Conservation (phyloP, 768 basidiomycete species). For the Cytidiella melzeri region DNA sequence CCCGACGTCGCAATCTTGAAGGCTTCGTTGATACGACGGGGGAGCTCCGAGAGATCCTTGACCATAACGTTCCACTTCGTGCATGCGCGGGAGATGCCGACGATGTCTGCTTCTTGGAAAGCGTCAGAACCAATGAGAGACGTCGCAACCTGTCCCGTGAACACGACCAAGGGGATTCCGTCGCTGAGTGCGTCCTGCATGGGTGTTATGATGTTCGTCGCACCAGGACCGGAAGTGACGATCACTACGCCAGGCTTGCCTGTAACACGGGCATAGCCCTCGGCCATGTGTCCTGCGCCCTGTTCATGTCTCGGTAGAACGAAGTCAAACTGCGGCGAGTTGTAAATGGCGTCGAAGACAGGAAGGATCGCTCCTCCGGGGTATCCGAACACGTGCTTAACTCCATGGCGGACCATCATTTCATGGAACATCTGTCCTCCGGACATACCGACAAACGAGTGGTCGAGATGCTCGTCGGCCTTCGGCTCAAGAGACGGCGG, state of each 20-base stretch:
- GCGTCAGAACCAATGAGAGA: conserved; percentile 98
- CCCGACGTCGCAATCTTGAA: conserved; percentile 99
- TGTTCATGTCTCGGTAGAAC: conserved; percentile 96
- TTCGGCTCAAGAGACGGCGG: conserved; percentile 28
- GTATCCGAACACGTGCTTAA: conserved; percentile 97
- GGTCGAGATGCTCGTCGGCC: conserved; percentile 54
- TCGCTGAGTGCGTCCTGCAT: conserved; percentile 98
- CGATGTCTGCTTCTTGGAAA: conserved; percentile 96
- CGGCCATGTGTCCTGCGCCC: conserved; percentile 98
- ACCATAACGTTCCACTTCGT: conserved; percentile 99
- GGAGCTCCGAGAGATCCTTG: conserved; percentile 92
- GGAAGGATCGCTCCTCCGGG: conserved; percentile 97
- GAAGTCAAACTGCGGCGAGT: conserved; percentile 92
- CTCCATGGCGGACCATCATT: conserved; percentile 97
- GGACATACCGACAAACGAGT: conserved; percentile 88
- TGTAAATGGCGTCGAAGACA: conserved; percentile 99
- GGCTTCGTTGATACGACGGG: conserved; percentile 94
- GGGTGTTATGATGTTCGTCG: conserved; percentile 95
- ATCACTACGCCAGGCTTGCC: conserved; percentile 97
- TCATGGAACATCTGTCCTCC: conserved; percentile 99
- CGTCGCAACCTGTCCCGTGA: conserved; percentile 97
- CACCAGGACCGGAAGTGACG: conserved; percentile 96
- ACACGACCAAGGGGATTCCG: conserved; percentile 91
- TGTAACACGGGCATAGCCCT: conserved; percentile 95
- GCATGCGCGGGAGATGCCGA: conserved; percentile 94